These are phyloP conservation scores for Amoebophrya sp. DNA, from an alignment of 169 alveolate species.

Conservation along the genomic window DNA sequence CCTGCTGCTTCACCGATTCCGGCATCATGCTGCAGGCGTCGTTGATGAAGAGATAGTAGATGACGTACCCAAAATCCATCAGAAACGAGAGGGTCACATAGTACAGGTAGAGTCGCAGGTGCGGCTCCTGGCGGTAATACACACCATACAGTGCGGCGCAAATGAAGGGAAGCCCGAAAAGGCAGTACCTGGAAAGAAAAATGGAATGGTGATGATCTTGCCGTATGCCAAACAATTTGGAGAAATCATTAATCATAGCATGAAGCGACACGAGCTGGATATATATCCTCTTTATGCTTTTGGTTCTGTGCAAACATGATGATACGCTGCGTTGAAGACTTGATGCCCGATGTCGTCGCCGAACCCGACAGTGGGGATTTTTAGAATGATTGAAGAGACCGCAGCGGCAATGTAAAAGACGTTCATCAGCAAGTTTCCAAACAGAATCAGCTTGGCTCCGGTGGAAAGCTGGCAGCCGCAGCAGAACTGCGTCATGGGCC, in stretches of 20 bases:
- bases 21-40: conserved; percentile 11
- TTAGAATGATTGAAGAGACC: not conserved
- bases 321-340: conserved; percentile 11
- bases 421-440: not conserved
- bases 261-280: too few species aligned
- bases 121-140: not conserved
- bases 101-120: not conserved
- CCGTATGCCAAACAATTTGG: too few species aligned
- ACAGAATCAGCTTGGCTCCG: not conserved
- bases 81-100: not conserved
- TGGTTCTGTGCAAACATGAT: too few species aligned
- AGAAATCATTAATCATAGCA: too few species aligned
- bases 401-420: conserved; percentile 1
- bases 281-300: too few species aligned
- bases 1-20: not conserved
- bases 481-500: conserved; percentile 26
- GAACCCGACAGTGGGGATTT: not conserved
- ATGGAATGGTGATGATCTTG: too few species aligned
- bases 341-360: conserved; percentile 16
- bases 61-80: not conserved
- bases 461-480: not conserved
- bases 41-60: not conserved
- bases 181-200: not conserved
- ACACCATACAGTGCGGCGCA: not conserved
- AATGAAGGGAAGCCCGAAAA: not conserved